These are phyloP conservation scores for Scedosporium aurantiacum DNA, from an alignment of 2,329 filamentous ascomycete genomes.

Conservation along the genomic window DNA sequence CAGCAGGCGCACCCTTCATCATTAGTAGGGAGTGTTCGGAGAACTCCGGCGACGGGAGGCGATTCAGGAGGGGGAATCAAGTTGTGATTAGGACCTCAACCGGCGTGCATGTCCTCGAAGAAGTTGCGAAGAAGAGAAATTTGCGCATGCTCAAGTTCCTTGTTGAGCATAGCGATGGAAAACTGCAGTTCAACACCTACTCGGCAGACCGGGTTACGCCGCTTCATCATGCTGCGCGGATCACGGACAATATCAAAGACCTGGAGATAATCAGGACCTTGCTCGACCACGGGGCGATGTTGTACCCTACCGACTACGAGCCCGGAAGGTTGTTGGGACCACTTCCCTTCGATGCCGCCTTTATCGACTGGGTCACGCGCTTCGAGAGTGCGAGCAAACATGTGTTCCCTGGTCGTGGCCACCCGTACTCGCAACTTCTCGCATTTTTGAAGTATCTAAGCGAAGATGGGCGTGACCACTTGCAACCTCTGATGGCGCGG, in stretches of 20 bases:
- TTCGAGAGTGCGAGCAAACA: background rate
- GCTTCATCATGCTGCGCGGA: background rate
- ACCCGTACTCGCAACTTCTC: background rate
- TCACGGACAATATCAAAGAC: background rate
- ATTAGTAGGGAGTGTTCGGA: background rate
- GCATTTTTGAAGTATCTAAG: background rate
- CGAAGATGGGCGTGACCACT: background rate
- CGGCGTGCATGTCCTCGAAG: conserved; percentile 2
- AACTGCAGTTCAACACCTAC: background rate
- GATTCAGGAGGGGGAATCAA: background rate
- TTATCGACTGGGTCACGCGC: conserved; percentile 3
- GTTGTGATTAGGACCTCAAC: background rate
- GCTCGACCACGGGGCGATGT: background rate
- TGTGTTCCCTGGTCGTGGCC: background rate
- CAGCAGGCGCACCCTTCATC: background rate
- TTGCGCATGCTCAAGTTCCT: conserved; percentile 4
- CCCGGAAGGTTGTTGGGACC: background rate
- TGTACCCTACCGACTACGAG: background rate
- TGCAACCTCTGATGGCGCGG: background rate
- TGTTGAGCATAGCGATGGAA: background rate
- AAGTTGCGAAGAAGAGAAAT: background rate
- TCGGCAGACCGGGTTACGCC: background rate
- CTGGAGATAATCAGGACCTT: conserved; percentile 3
- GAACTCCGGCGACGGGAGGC: background rate
- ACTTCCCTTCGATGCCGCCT: background rate